Percentiles rank a stretch among this genome's conserved stretches.
These are phyloP conservation scores for Coniochaeta sp. DNA, from an alignment of 2,329 filamentous ascomycete species.

Conservation along the genomic window DNA sequence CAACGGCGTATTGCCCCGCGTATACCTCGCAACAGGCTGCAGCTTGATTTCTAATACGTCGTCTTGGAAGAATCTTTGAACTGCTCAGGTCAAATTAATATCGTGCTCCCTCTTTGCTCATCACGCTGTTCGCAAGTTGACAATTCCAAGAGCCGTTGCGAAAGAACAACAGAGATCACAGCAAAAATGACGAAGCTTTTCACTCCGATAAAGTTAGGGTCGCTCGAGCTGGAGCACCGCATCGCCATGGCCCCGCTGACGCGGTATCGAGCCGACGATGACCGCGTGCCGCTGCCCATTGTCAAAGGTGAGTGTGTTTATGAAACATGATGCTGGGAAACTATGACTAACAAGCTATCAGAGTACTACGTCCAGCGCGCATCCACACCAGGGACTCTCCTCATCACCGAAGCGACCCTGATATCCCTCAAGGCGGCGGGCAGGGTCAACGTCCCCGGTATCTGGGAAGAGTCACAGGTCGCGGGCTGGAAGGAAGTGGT, in stretches of 20 bases:
- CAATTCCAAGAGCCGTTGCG: not conserved
- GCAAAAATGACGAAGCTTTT: conserved; percentile 21
- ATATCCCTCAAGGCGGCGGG: conserved; percentile 23
- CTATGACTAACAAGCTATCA: not conserved
- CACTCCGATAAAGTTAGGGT: conserved; percentile 31
- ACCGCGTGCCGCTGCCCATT: conserved; percentile 16
- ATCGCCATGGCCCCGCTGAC: conserved; percentile 44
- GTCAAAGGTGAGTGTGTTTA: conserved; percentile 16
- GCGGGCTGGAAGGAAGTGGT: conserved; percentile 52
- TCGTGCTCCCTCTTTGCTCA: too few relatives aligned
- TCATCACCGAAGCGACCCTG: conserved; percentile 38
- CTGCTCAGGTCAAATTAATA: not conserved
- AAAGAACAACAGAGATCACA: not conserved
- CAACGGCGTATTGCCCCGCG: not conserved
- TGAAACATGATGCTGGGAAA: too few relatives aligned
- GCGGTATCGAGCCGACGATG: conserved; percentile 36
- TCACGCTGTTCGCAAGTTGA: too few relatives aligned
- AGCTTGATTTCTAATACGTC: not conserved
- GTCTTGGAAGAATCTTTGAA: not conserved
- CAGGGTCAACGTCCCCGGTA: conserved; percentile 41
- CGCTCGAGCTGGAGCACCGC: conserved; percentile 39
- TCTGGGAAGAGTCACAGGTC: conserved; percentile 45
- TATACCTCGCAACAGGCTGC: not conserved
- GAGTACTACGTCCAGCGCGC: conserved; percentile 34
- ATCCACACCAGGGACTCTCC: conserved; percentile 25